phyloP scores from a whole-genome alignment of 1,139 yeast genomes.

The Trichomonascaceae sp. region DNA sequence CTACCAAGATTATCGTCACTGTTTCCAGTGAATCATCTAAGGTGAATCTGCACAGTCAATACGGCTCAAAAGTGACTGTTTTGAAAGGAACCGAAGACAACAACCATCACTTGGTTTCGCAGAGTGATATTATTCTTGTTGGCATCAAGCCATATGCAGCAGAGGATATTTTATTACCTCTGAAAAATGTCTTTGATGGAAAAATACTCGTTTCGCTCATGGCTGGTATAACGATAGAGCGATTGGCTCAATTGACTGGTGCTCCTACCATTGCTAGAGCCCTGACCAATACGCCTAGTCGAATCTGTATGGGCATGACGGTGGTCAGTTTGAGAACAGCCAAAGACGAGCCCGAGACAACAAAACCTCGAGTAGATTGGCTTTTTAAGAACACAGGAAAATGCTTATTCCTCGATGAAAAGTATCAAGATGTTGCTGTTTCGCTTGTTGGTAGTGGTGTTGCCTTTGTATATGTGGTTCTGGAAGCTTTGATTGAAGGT shows the following conservation, averaged over 20 bases:
- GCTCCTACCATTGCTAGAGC: conserved; percentile 58
- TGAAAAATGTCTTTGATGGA: conserved; percentile 40
- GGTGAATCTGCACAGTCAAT: conserved; percentile 40
- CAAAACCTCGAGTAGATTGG: conserved; percentile 56
- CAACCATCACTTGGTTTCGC: conserved; percentile 52
- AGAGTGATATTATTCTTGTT: conserved; percentile 65
- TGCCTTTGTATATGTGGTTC: conserved; percentile 82
- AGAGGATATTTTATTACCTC: conserved; percentile 43
- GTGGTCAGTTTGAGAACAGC: conserved; percentile 44
- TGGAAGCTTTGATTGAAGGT: conserved; percentile 91
- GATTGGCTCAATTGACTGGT: conserved; percentile 42
- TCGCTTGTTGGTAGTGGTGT: conserved; percentile 96
- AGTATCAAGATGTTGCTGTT: conserved; percentile 95
- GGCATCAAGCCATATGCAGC: conserved; percentile 87
- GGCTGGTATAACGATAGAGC: conserved; percentile 86
- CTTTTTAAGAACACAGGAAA: conserved; percentile 53
- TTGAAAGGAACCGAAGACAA: conserved; percentile 38
- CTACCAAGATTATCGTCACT: conserved; percentile 53
- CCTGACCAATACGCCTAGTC: conserved; percentile 98
- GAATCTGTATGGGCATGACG: conserved; percentile 86
- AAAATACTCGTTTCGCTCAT: conserved; percentile 75
- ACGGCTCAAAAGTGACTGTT: conserved; percentile 47
- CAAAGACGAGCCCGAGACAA: conserved; percentile 31
- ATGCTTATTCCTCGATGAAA: conserved; percentile 44
- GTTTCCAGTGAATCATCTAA: conserved; percentile 54